Base-by-base conservation (phyloP, 2,329 filamentous ascomycete species). In the Aureobasidium melanogenum region DNA sequence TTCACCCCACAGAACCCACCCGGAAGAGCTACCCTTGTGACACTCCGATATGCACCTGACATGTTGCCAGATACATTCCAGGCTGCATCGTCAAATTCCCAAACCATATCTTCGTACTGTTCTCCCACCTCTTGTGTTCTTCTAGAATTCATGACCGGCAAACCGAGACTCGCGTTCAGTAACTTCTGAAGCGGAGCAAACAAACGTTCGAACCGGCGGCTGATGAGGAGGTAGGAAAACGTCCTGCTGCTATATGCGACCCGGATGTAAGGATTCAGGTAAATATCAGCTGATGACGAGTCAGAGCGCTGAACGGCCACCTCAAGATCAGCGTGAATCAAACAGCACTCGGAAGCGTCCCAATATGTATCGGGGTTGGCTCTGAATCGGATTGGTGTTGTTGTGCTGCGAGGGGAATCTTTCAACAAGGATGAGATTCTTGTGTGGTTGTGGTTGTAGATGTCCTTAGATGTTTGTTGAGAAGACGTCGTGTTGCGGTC, bases 201-300 rank as follows among this genome's bases (percentile, higher is more conserved):
- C 77, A 4, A 82, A 5, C 83, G 76, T 71, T 91, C 88, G 67
- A 88, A 86, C 14, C 84, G 82, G 62, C 83, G 82, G 5, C 82
- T 81, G 30, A 85, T 73, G 2, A 77, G 74, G 2, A 90, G 76
- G 81, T 83, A 86, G 0, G 74, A 74, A 9, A 88, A 77, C 0
- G 84, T 83, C 4, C 69, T 69, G 32, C 76, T 73, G 50, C 82
- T 80, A 70, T 91, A 91, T 1, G 88, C 84, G 5, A 89, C 86
- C 19, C 88, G 83, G 46, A 91, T 82, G 68, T 83, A 91, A 0
- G 88, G 88, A 69, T 91, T 91, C 77, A 91, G 83, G 69, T 84
- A 91, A 56, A 89, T 85, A 1, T 83, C 84, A 0, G 80, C 80
- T 24, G 36, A 30, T 59, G 38, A n/a, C 61, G 43, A 38, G 64